Conservation (phyloP, 305 asterid species). For the Striga hermonthica region DNA sequence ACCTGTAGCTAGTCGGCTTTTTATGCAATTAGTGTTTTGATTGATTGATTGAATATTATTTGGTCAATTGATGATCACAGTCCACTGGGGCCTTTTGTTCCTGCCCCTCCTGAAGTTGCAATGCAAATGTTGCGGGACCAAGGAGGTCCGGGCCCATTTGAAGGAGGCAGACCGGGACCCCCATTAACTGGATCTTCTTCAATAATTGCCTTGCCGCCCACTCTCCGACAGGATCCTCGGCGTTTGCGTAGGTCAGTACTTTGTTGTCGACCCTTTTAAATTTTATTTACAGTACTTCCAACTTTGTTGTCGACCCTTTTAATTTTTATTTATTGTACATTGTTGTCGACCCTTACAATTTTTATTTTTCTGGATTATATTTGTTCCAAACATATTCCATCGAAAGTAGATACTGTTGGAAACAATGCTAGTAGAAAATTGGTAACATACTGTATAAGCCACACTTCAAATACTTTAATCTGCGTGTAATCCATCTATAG, state of each 20-base stretch:
- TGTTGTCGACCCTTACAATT: neutral
- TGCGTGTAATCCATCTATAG: no score
- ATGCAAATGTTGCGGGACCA: conserved; percentile 96
- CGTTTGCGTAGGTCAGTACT: conserved; percentile 74
- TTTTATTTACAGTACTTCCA: no score
- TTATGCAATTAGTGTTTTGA: neutral
- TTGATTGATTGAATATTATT: conserved; percentile 26
- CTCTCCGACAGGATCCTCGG: conserved; percentile 93
- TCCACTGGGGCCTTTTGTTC: conserved; percentile 96
- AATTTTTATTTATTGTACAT: no score
- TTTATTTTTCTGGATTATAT: neutral
- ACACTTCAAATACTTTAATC: no score
- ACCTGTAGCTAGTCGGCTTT: neutral
- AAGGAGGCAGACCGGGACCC: conserved; percentile 74
- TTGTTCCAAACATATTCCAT: neutral
- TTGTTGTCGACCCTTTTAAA: neutral
- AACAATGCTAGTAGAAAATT: no score
- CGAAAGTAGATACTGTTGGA: no score
- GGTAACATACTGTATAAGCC: no score
- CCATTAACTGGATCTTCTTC: conserved; percentile 65
- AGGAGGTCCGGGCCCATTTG: conserved; percentile 88
- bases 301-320: neutral
- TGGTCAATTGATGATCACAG: conserved; percentile 41
- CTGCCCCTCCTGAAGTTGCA: conserved; percentile 99
- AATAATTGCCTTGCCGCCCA: conserved; percentile 74